Percentiles rank a stretch among this genome's conserved stretches.
phyloP scores from a whole-genome alignment of 257 asterid species.

The Nicotiana attenuata region DNA sequence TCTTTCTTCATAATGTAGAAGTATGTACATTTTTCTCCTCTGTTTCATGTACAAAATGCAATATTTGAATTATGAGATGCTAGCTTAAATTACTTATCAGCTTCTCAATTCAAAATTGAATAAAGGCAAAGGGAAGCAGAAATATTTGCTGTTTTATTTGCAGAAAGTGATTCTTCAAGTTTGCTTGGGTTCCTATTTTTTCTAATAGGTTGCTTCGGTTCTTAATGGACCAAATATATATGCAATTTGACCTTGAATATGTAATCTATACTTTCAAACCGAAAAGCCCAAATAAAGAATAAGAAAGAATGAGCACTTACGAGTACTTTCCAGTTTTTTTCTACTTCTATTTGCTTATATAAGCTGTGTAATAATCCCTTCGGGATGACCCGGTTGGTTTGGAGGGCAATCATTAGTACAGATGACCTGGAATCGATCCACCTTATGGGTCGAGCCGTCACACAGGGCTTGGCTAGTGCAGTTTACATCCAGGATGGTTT shows the following conservation, averaged over 20 bases:
- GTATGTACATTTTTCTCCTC: not conserved
- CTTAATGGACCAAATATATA: not conserved
- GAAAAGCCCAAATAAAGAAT: not conserved
- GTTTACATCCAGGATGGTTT: too few relatives aligned
- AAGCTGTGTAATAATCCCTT: not conserved
- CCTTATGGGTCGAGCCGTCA: too few relatives aligned
- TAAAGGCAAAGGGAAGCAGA: not conserved
- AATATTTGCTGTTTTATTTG: not conserved
- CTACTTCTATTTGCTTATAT: not conserved
- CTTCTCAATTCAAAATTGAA: not conserved
- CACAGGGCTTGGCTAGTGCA: too few relatives aligned
- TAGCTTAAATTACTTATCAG: not conserved
- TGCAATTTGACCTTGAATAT: not conserved
- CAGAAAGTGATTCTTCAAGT: not conserved
- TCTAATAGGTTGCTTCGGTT: too few relatives aligned
- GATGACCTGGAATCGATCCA: too few relatives aligned
- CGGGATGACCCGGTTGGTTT: too few relatives aligned
- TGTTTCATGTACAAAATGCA: not conserved
- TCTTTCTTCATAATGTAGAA: not conserved
- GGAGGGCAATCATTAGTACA: too few relatives aligned
- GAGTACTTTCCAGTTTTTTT: not conserved
- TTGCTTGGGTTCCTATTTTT: not conserved
- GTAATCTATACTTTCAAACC: not conserved
- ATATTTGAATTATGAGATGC: conserved; percentile 3
- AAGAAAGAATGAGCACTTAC: not conserved